Percentiles rank a stretch among this genome's conserved stretches.
phyloP scores from a whole-genome alignment of 1,139 yeast genomes.

The Yamadazyma blattariae region DNA sequence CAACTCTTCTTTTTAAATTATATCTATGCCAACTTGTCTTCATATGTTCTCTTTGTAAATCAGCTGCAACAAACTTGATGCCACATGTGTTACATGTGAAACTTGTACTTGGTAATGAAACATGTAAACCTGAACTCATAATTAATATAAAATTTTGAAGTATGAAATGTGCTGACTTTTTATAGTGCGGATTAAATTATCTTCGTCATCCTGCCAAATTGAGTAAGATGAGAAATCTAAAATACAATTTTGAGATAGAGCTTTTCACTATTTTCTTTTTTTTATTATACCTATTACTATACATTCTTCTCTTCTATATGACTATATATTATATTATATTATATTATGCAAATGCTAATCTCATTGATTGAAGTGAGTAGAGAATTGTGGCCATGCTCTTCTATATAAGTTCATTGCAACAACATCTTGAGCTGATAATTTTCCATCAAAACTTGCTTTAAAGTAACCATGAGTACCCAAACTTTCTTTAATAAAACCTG shows the following conservation, averaged over 20 bases:
- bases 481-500: constrained; percentile 91
- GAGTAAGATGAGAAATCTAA: no score
- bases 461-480: constrained; percentile 98
- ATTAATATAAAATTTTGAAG: no score
- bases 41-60: constrained; percentile 87
- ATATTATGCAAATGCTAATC: no score
- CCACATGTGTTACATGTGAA: constrained; percentile 90
- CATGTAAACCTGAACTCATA: constrained; percentile 3
- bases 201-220: no score
- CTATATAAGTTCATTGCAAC: constrained; percentile 93
- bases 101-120: constrained; percentile 26
- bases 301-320: no score
- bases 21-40: constrained; percentile 96
- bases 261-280: no score
- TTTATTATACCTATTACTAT: no score
- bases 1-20: constrained; percentile 88
- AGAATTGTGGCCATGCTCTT: constrained; percentile 81
- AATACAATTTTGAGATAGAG: no score
- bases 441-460: constrained; percentile 94
- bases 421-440: constrained; percentile 85
- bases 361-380: constrained; percentile 29
- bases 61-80: constrained; percentile 72
- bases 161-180: no score
- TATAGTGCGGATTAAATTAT: no score
- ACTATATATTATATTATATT: no score